These are phyloP conservation scores for Pouteria campechiana DNA, from an alignment of 179 eudicot genomes.

Conservation along the genomic window DNA sequence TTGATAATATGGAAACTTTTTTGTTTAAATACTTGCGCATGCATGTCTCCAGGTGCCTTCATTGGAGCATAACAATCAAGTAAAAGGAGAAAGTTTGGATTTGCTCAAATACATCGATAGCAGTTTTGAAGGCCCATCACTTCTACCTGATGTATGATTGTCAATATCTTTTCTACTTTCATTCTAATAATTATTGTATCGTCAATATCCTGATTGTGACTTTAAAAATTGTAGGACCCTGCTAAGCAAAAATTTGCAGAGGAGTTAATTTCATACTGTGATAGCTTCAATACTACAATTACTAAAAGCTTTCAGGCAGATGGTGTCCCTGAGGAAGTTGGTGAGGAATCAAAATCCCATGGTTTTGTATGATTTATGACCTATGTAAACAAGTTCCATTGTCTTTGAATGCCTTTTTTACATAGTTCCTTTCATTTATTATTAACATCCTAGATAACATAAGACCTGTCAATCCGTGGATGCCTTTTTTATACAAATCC, in stretches of 20 bases:
- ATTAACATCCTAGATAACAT: too few species aligned
- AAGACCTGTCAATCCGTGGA: too few species aligned
- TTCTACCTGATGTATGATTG: conserved; percentile 54
- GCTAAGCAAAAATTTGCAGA: conserved; percentile 45
- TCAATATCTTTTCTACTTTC: not conserved
- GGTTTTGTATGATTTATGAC: not conserved
- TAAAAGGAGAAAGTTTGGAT: conserved; percentile 70
- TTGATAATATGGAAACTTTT: not conserved
- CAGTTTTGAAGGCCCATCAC: conserved; percentile 67
- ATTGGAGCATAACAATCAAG: conserved; percentile 61
- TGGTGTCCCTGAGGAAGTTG: conserved; percentile 32
- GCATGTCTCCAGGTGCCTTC: conserved; percentile 50
- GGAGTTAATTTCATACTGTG: conserved; percentile 35
- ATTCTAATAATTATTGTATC: not conserved
- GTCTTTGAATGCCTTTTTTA: too few species aligned
- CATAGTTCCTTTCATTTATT: too few species aligned
- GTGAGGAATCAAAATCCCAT: conserved; percentile 8
- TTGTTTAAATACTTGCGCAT: not conserved
- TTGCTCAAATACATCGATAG: conserved; percentile 51
- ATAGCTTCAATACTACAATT: conserved; percentile 12
- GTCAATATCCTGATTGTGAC: not conserved
- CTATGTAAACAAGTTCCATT: too few species aligned
- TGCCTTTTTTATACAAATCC: too few species aligned
- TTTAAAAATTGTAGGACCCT: conserved; percentile 26
- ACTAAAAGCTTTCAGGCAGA: conserved; percentile 22